phyloP scores from a whole-genome alignment of 257 asterid species.

The Anisodus tanguticus region DNA sequence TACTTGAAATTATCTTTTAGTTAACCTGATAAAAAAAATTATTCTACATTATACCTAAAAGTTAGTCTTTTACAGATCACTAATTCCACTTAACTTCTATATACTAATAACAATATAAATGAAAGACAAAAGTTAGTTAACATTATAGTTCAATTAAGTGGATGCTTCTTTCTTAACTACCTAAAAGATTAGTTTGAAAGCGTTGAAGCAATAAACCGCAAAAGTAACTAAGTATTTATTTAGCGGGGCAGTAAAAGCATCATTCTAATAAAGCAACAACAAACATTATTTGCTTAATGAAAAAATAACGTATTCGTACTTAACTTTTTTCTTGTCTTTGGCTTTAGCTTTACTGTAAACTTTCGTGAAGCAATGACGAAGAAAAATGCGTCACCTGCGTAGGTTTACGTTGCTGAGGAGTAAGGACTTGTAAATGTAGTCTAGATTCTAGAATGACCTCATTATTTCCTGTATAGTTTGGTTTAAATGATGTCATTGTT shows the following conservation, averaged over 20 bases:
- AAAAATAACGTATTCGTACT: constrained; percentile 12
- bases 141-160: not conserved
- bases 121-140: not conserved
- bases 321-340: not conserved
- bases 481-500: not conserved
- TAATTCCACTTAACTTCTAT: too few relatives aligned
- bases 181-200: not conserved
- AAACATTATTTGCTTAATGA: constrained; percentile 8
- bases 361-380: not conserved
- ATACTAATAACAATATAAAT: not conserved
- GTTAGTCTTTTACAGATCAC: not conserved
- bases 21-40: too few relatives aligned
- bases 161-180: not conserved
- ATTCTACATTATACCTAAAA: not conserved
- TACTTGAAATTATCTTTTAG: not conserved
- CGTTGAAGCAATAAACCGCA: not conserved
- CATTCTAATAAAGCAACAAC: not conserved
- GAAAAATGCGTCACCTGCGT: not conserved
- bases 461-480: not conserved
- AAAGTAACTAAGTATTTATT: not conserved
- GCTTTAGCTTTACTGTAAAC: not conserved
- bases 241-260: constrained; percentile 18
- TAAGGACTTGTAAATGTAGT: not conserved
- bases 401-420: not conserved
- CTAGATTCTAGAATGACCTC: not conserved